Percentiles rank a stretch among this genome's conserved stretches.
Evolutionary conservation across 768 basidiomycete species (phyloP).

Genomic region (Russula abietina): DNA sequence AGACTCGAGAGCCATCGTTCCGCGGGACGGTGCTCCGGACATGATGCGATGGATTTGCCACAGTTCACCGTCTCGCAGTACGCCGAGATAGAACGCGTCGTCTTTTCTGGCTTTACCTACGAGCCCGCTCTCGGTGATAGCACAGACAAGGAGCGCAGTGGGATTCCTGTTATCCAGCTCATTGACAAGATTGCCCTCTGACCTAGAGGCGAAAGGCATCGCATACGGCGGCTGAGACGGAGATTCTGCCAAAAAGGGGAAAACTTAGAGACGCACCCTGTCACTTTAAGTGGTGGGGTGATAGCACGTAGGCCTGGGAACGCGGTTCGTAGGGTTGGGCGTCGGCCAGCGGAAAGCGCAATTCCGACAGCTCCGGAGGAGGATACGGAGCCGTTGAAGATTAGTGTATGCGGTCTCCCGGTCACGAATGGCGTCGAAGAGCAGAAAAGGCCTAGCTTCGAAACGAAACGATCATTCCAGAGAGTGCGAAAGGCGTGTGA

Average conservation of each 20-base stretch:
- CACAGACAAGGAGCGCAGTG: slow-evolving; percentile 49
- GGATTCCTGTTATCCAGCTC: slow-evolving; percentile 54
- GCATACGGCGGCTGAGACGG: too few species aligned
- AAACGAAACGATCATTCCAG: slow-evolving; percentile 1
- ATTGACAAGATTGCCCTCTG: slow-evolving; percentile 69
- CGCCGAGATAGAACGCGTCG: slow-evolving; percentile 14
- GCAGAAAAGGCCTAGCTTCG: too few species aligned
- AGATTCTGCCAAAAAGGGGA: background rate
- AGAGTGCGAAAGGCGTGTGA: background rate
- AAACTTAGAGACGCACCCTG: slow-evolving; percentile 35
- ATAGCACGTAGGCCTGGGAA: slow-evolving; percentile 42
- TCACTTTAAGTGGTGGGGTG: slow-evolving; percentile 45
- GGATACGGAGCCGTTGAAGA: slow-evolving; percentile 50
- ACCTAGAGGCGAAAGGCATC: slow-evolving; percentile 36
- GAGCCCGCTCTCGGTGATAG: slow-evolving; percentile 44
- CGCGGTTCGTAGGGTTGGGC: slow-evolving; percentile 25
- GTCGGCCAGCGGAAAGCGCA: slow-evolving; percentile 31
- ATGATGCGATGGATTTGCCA: slow-evolving; percentile 38
- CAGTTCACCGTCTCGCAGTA: slow-evolving; percentile 5
- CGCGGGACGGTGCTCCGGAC: slow-evolving; percentile 68
- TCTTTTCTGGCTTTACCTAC: background rate
- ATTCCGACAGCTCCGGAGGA: slow-evolving; percentile 74
- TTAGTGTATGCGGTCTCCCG: slow-evolving; percentile 65
- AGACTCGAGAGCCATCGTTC: slow-evolving; percentile 37
- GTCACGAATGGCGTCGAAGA: slow-evolving; percentile 80